A percentile compares a stretch with the other conserved stretches of the same genome.
phyloP scores from a whole-genome alignment of 2,329 filamentous ascomycete species.

The Fusarium newnesense region DNA sequence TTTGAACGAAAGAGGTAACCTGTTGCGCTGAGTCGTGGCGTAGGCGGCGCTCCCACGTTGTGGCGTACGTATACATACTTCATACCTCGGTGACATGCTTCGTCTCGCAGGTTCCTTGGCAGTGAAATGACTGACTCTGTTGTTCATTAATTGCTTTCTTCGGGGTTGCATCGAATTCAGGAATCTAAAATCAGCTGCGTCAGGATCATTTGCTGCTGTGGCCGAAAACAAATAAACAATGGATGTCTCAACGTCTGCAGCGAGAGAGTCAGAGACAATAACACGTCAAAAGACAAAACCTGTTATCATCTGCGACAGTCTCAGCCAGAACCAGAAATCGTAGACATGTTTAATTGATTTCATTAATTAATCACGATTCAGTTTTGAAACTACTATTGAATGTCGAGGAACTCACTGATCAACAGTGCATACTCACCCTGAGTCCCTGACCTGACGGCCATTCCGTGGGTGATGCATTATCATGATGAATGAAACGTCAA shows the following conservation, averaged over 20 bases:
- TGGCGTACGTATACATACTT: neutral
- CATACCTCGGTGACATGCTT: slow-evolving; percentile 18
- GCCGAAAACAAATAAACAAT: slow-evolving; percentile 4
- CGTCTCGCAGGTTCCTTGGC: slow-evolving; percentile 2
- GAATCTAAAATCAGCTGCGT: slow-evolving; percentile 9
- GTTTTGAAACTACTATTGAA: slow-evolving; percentile 10
- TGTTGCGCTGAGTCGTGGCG: slow-evolving; percentile 15
- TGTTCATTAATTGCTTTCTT: neutral
- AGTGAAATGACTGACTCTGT: neutral
- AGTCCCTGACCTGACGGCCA: neutral
- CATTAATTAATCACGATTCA: slow-evolving; percentile 8
- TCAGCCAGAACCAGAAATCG: neutral
- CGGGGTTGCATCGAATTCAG: neutral
- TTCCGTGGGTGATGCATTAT: slow-evolving; percentile 17
- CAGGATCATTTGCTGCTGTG: slow-evolving; percentile 3
- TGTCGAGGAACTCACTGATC: neutral
- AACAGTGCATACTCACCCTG: slow-evolving; percentile 1
- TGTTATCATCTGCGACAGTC: slow-evolving; percentile 15
- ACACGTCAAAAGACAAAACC: neutral
- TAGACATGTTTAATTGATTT: slow-evolving; percentile 15
- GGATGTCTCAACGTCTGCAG: slow-evolving; percentile 2
- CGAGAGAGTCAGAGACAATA: neutral
- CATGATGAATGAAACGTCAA: slow-evolving; percentile 22
- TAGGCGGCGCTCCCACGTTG: slow-evolving; percentile 25
- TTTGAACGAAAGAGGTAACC: slow-evolving; percentile 20